A percentile compares a stretch with the other conserved stretches of the same genome.
phyloP scores from a whole-genome alignment of 257 asterid species.

The Solanum chiquidenum region DNA sequence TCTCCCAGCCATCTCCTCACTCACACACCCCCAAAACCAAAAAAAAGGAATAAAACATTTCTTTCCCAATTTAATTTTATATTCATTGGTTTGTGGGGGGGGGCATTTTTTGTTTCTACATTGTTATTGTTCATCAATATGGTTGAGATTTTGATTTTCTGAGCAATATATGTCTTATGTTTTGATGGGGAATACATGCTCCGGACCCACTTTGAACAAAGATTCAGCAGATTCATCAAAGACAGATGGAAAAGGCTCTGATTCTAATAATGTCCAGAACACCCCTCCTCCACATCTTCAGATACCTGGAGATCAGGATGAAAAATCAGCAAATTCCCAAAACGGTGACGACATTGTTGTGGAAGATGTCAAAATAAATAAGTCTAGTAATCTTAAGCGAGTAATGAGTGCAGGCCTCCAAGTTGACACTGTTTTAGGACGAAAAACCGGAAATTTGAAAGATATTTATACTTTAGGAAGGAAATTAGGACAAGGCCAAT shows the following conservation, averaged over 20 bases:
- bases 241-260: constrained; percentile 10
- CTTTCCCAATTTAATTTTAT: background rate
- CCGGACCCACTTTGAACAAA: constrained; percentile 44
- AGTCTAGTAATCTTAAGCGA: constrained; percentile 31
- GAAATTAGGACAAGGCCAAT: constrained; percentile 85
- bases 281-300: constrained; percentile 28
- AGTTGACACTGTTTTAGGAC: constrained; percentile 51
- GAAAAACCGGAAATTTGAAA: constrained; percentile 59
- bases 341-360: background rate
- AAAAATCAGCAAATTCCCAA: constrained; percentile 9
- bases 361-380: constrained; percentile 13
- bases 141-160: constrained; percentile 4
- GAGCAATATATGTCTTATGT: background rate
- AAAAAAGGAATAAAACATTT: background rate
- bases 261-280: constrained; percentile 20
- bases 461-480: constrained; percentile 54
- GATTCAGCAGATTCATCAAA: constrained; percentile 14
- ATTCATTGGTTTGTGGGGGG: background rate
- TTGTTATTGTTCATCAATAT: background rate
- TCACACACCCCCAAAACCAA: background rate
- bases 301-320: constrained; percentile 9
- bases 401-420: constrained; percentile 59
- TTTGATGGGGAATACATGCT: constrained; percentile 68
- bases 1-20: background rate
- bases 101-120: background rate